Evolutionary conservation across 352 stramenopile genomes (phyloP).

Genomic region (Pythium aquatile): DNA sequence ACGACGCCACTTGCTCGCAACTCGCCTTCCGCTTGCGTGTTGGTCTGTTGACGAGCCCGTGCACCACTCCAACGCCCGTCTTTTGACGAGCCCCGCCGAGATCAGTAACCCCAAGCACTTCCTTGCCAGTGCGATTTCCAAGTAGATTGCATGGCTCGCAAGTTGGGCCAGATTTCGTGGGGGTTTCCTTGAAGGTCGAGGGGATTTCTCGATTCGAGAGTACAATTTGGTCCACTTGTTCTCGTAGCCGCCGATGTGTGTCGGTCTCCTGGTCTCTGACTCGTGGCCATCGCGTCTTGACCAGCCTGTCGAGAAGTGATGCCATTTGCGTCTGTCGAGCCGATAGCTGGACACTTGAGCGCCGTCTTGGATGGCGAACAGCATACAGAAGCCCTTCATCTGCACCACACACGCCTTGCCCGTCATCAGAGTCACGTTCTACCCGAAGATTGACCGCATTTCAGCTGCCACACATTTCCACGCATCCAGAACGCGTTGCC

Average conservation of each 20-base stretch:
- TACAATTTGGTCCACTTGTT: background rate
- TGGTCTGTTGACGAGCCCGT: no score
- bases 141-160: no score
- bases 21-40: no score
- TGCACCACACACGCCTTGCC: background rate
- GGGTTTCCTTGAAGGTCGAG: no score
- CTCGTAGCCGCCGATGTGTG: background rate
- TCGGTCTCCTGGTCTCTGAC: background rate
- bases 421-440: background rate
- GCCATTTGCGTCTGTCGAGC: background rate
- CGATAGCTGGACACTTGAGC: background rate
- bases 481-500: background rate
- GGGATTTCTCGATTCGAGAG: background rate
- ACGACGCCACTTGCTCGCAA: no score
- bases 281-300: background rate
- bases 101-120: no score
- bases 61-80: no score
- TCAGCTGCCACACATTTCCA: background rate
- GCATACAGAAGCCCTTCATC: background rate
- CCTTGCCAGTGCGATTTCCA: no score
- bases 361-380: background rate
- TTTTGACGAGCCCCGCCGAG: no score
- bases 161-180: no score
- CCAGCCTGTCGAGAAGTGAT: background rate
- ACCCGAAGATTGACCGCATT: background rate